Conservation (phyloP, 345 rosid species). For the Fremontodendron californicum region DNA sequence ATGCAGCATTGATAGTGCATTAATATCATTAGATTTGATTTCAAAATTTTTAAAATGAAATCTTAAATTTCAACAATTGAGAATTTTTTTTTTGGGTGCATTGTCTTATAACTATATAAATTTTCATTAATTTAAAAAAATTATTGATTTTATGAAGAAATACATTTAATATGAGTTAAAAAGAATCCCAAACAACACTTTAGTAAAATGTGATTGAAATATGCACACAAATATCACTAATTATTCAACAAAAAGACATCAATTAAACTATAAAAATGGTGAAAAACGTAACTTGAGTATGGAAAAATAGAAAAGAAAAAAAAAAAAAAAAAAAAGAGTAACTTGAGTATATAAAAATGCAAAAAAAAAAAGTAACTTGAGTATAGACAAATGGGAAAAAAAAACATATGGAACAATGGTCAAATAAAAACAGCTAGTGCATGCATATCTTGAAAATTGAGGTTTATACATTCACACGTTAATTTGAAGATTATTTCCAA, state of each 20-base stretch:
- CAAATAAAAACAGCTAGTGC: slow-evolving; percentile 5
- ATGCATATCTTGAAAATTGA: not conserved
- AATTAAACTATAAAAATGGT: not conserved
- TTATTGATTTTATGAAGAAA: too few species aligned
- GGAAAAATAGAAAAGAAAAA: not conserved
- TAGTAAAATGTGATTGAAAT: too few species aligned
- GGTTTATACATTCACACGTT: not conserved
- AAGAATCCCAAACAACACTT: too few species aligned
- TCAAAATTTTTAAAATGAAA: too few species aligned
- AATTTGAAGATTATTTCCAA: not conserved
- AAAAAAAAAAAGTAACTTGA: not conserved
- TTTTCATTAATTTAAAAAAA: too few species aligned
- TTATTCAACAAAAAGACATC: not conserved
- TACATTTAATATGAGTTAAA: too few species aligned
- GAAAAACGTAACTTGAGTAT: not conserved
- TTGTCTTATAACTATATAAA: too few species aligned
- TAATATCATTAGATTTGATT: too few species aligned
- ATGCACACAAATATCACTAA: not conserved
- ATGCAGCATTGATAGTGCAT: too few species aligned
- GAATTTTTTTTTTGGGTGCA: too few species aligned
- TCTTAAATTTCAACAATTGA: too few species aligned
- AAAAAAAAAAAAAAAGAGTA: not conserved
- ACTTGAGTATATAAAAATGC: not conserved
- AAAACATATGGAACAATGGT: not conserved
- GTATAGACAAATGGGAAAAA: not conserved